Evolutionary conservation across 306 rosid species (phyloP).

Genomic region (Acacia confusa): DNA sequence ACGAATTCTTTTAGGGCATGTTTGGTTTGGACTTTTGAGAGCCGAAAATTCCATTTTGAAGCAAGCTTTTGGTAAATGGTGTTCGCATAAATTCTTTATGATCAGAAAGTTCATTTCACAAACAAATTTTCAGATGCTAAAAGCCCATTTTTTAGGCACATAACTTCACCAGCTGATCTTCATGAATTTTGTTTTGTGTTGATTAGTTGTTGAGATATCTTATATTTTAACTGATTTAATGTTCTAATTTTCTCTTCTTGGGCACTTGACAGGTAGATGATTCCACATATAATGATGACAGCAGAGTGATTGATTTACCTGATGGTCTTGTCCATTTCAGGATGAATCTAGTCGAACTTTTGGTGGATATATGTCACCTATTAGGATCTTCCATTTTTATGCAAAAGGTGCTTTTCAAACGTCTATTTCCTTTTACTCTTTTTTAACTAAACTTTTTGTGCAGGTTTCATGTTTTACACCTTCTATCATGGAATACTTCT

Average conservation of each 20-base stretch:
- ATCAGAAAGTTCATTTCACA: neutral
- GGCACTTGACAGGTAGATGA: conserved; percentile 72
- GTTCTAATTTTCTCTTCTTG: conserved; percentile 16
- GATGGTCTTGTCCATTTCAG: conserved; percentile 89
- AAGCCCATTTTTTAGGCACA: neutral
- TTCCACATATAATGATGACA: conserved; percentile 61
- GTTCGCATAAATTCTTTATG: neutral
- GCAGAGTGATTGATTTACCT: conserved; percentile 76
- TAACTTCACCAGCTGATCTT: conserved; percentile 13
- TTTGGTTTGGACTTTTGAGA: neutral
- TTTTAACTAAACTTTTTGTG: conserved; percentile 8
- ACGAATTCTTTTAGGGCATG: neutral
- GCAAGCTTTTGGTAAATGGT: neutral
- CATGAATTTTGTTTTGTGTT: conserved; percentile 6
- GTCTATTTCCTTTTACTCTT: conserved; percentile 12
- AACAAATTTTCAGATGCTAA: neutral
- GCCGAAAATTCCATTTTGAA: neutral
- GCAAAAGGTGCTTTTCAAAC: conserved; percentile 65
- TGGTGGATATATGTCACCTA: conserved; percentile 92
- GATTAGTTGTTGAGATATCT: conserved; percentile 18
- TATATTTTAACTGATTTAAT: conserved; percentile 1
- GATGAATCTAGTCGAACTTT: conserved; percentile 81
- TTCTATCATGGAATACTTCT: conserved; percentile 25
- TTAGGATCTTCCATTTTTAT: conserved; percentile 69
- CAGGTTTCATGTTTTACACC: conserved; percentile 26